Evolutionary conservation across 306 rosid species (phyloP).

Genomic region (Vigna nakashimae): DNA sequence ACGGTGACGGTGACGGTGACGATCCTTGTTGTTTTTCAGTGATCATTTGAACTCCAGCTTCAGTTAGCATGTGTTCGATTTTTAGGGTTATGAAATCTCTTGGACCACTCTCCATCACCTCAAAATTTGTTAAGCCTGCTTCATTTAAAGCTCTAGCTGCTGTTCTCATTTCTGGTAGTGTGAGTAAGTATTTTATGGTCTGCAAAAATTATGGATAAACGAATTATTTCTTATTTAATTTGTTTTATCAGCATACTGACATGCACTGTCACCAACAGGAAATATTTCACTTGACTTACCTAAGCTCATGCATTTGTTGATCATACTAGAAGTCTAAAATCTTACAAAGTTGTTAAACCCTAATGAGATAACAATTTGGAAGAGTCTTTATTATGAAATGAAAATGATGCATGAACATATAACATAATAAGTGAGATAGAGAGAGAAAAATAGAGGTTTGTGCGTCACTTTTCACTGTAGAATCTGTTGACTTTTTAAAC

Average conservation of each 20-base stretch:
- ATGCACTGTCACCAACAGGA: background rate
- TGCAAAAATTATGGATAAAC: background rate
- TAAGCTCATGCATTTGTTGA: background rate
- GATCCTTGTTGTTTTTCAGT: background rate
- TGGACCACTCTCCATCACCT: background rate
- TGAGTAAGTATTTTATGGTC: conserved; percentile 31
- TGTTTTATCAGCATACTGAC: background rate
- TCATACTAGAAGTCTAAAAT: background rate
- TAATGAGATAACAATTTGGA: background rate
- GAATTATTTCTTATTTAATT: background rate
- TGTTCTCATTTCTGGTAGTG: conserved; percentile 9
- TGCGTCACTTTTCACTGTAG: no score
- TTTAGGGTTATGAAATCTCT: conserved; percentile 35
- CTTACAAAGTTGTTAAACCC: background rate
- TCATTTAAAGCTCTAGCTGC: background rate
- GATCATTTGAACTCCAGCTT: background rate
- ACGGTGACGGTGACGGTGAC: background rate
- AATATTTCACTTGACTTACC: background rate
- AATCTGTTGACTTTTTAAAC: background rate
- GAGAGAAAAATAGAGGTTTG: no score
- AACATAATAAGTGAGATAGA: no score
- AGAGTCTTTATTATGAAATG: no score
- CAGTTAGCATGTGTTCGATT: conserved; percentile 9
- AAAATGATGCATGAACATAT: no score
- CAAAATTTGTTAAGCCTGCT: conserved; percentile 12